Base-by-base conservation (phyloP, 805 yeast genomes). In the Kuraishia capsulata region DNA sequence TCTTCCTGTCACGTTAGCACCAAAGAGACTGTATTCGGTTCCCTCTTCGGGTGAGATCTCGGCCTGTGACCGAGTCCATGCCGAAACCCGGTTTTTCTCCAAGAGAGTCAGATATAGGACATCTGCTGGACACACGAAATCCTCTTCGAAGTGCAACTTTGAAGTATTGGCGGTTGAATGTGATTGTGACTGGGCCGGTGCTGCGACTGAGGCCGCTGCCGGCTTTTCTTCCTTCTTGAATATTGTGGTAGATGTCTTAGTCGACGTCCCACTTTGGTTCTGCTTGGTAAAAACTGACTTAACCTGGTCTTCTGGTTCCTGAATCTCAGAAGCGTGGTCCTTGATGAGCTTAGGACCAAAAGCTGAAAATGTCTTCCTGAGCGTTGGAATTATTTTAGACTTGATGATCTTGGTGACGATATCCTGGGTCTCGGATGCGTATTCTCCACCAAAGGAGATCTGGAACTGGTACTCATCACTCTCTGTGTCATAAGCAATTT, bases 401-500 rank as follows among this genome's bases (percentile, higher is more conserved):
- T 73, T 73, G 16, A 74, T 54, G 9, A 68, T 44, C 2, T 67
- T 58, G 42, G 84, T 74, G 38, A 80, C 63, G 20, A 74, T 75
- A 38, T 76, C 78, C 34, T 56, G 68, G 34, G 53, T 61, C 20
- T 63, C 50, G 11, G 52, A 56, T 19, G 65, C 51, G 44, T 59
- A 64, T 44, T 78, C 81, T 42, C 72, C 71, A 4, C 65, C 67
- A 41, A 70, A 73, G 32, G 88, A 69, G 38, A 88, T 70, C 37
- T 81, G 82, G 55, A 90, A 92, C 57, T 86, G 96, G 51, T 79
- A 82, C 47, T 88, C 97, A 43, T 81, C 89, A 20, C 64, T 71
- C 38, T 81, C 92, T 8, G 95, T 76, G 57, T 92, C 97, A 60
- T 92, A 92, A 5, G 97, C 90, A 42, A 92, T 71, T 58, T 92